These are phyloP conservation scores for Saccharomycopsis babjevae DNA, from an alignment of 805 yeast genomes.

Conservation along the genomic window DNA sequence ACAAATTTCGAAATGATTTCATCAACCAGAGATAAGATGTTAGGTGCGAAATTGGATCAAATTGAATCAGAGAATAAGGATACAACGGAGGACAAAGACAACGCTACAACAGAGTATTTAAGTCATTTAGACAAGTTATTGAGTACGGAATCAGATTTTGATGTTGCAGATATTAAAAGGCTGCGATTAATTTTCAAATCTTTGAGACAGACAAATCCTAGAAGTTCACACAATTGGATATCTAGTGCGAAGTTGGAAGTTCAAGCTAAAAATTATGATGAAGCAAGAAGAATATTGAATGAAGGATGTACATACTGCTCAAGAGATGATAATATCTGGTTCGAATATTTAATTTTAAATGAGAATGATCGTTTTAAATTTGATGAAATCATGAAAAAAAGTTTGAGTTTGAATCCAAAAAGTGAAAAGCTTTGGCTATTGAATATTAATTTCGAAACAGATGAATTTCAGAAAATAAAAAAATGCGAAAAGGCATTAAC, in stretches of 20 bases:
- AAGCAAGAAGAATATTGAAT: slow-evolving; percentile 52
- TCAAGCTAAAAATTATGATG: slow-evolving; percentile 40
- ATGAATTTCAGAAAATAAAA: slow-evolving; percentile 39
- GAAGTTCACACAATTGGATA: slow-evolving; percentile 72
- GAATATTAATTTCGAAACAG: slow-evolving; percentile 59
- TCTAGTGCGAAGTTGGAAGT: slow-evolving; percentile 76
- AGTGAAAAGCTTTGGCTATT: slow-evolving; percentile 64
- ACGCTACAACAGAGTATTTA: slow-evolving; percentile 34
- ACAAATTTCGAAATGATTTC: slow-evolving; percentile 47
- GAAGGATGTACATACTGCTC: slow-evolving; percentile 71
- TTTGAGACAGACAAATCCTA: slow-evolving; percentile 62
- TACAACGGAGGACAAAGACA: slow-evolving; percentile 27
- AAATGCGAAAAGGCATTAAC: slow-evolving; percentile 67
- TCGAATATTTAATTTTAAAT: slow-evolving; percentile 64
- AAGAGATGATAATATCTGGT: slow-evolving; percentile 65
- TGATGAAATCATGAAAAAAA: slow-evolving; percentile 54
- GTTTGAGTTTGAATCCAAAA: slow-evolving; percentile 43
- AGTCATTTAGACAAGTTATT: slow-evolving; percentile 28
- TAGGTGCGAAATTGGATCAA: slow-evolving; percentile 43
- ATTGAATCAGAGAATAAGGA: slow-evolving; percentile 18
- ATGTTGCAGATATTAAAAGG: slow-evolving; percentile 44
- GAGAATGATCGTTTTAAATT: slow-evolving; percentile 33
- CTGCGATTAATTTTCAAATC: slow-evolving; percentile 55
- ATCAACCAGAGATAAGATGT: slow-evolving; percentile 50
- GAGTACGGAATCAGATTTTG: slow-evolving; percentile 7